Evolutionary conservation across 345 rosid genomes (phyloP).

Genomic region (thale cress (Arabidopsis thaliana)): TAIR10.1 NC_003071.7:1470001-1470500

Average conservation of each 20-base stretch:
- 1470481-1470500: constrained; percentile 43
- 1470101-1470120: constrained; percentile 23
- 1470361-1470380: constrained; percentile 24
- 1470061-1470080: constrained; percentile 38
- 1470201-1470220: constrained; percentile 18
- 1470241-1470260: constrained; percentile 39
- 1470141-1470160: constrained; percentile 37
- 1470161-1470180: constrained; percentile 41
- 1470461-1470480: constrained; percentile 40
- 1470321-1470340: constrained; percentile 43
- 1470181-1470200: constrained; percentile 42
- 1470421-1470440: background rate
- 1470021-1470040: constrained; percentile 43
- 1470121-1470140: constrained; percentile 19
- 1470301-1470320: constrained; percentile 40
- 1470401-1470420: too few species aligned
- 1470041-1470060: constrained; percentile 38
- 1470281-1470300: constrained; percentile 32
- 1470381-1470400: constrained; percentile 30
- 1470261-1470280: constrained; percentile 37
- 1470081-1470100: constrained; percentile 35
- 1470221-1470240: constrained; percentile 30
- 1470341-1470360: constrained; percentile 39
- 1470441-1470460: background rate
- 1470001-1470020: background rate